A percentile compares a stretch with the other conserved stretches of the same genome.
Conservation (phyloP, 2,329 filamentous ascomycete genomes). For the Neopestalotiopsis clavispora region DNA sequence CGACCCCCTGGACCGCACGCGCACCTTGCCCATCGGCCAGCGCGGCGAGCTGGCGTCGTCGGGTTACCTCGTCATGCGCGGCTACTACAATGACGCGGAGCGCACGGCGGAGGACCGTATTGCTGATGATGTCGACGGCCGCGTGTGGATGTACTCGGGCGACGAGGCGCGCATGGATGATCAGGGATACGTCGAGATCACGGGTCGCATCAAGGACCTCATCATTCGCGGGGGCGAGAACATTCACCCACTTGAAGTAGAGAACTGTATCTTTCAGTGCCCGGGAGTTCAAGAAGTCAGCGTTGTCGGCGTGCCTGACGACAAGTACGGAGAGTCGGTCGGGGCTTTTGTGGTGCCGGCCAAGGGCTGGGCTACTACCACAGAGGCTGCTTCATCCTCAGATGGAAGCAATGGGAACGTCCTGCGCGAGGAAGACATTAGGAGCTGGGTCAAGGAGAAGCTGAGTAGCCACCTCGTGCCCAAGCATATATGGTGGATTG, state of each 20-base stretch:
- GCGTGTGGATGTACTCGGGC: slow-evolving; percentile 88
- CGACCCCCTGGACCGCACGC: slow-evolving; percentile 62
- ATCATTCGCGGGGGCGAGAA: slow-evolving; percentile 97
- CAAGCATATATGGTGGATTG: slow-evolving; percentile 86
- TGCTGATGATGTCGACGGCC: slow-evolving; percentile 45
- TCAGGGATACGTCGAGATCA: slow-evolving; percentile 86
- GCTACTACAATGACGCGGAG: slow-evolving; percentile 79
- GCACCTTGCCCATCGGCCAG: slow-evolving; percentile 66
- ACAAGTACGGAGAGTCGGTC: slow-evolving; percentile 84
- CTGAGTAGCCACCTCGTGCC: slow-evolving; percentile 81
- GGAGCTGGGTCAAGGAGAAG: slow-evolving; percentile 72
- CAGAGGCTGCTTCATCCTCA: slow-evolving; percentile 22
- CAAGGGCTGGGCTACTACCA: slow-evolving; percentile 32
- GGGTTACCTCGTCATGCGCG: slow-evolving; percentile 90
- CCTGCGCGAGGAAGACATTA: slow-evolving; percentile 64
- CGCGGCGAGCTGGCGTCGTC: slow-evolving; percentile 81
- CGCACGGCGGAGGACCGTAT: slow-evolving; percentile 71
- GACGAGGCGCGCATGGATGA: slow-evolving; percentile 88
- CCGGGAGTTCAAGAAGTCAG: slow-evolving; percentile 74
- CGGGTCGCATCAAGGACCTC: slow-evolving; percentile 86
- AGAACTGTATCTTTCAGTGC: slow-evolving; percentile 83
- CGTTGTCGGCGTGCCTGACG: slow-evolving; percentile 83
- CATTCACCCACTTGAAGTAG: slow-evolving; percentile 91
- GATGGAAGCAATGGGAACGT: slow-evolving; percentile 23
- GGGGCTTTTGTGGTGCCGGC: slow-evolving; percentile 77